These are phyloP conservation scores for Pythium biforme DNA, from an alignment of 352 stramenopile species.

Conservation along the genomic window DNA sequence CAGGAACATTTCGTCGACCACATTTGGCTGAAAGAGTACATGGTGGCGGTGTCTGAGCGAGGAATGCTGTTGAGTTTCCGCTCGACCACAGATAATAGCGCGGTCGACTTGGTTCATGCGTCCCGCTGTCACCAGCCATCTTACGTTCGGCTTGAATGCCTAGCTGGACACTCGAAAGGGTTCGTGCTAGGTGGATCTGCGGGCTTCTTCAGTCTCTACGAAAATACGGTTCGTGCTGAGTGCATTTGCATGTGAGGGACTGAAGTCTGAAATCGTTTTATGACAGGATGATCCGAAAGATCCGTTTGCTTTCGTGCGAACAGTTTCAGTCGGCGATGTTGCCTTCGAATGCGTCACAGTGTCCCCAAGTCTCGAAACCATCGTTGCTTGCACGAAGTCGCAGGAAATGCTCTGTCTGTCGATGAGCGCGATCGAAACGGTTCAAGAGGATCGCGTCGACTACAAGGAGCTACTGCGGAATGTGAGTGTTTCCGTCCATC, in stretches of 20 bases:
- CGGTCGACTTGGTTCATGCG: constrained; percentile 67
- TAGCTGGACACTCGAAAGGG: constrained; percentile 60
- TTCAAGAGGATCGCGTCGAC: constrained; percentile 72
- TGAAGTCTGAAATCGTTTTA: not conserved
- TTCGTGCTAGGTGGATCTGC: constrained; percentile 74
- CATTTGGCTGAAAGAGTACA: constrained; percentile 69
- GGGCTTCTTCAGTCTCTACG: constrained; percentile 76
- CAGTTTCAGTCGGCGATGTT: constrained; percentile 65
- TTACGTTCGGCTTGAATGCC: constrained; percentile 68
- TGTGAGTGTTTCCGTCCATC: constrained; percentile 39
- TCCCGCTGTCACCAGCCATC: constrained; percentile 65
- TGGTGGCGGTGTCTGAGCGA: constrained; percentile 68
- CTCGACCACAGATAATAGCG: constrained; percentile 42
- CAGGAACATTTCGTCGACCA: constrained; percentile 85
- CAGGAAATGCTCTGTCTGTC: constrained; percentile 63
- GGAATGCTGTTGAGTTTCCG: constrained; percentile 67
- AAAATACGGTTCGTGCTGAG: constrained; percentile 45
- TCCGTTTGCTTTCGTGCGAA: constrained; percentile 73
- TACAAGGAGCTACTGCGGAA: constrained; percentile 59
- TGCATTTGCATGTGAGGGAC: not conserved
- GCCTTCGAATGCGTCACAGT: constrained; percentile 73
- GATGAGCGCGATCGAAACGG: constrained; percentile 70
- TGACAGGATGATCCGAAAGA: constrained; percentile 75
- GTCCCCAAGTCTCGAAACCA: constrained; percentile 60
- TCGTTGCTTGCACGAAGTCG: constrained; percentile 65